Conservation (phyloP, 2,329 filamentous ascomycete genomes). For the Botrytis porri region DNA sequence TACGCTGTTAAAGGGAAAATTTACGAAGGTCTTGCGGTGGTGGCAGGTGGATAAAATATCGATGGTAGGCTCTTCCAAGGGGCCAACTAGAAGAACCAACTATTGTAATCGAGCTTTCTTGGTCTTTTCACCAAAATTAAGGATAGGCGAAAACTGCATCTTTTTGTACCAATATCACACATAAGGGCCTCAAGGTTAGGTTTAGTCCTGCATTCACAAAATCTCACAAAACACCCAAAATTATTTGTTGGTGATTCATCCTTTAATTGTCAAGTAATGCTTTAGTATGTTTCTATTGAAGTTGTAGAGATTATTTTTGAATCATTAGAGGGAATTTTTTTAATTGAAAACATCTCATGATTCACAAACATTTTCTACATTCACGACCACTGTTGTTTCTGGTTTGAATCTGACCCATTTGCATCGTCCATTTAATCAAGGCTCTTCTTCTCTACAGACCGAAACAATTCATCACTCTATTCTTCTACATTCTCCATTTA, state of each 20-base stretch:
- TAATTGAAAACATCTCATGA: background rate
- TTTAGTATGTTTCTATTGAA: background rate
- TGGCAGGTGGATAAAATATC: conserved; percentile 41
- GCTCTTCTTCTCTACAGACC: background rate
- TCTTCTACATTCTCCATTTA: background rate
- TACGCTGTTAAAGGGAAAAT: conserved; percentile 87
- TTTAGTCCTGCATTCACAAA: background rate
- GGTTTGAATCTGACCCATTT: background rate
- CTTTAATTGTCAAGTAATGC: background rate
- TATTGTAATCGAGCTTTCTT: conserved; percentile 3
- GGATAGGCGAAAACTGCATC: conserved; percentile 17
- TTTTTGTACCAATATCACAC: conserved; percentile 10
- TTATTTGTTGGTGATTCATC: background rate
- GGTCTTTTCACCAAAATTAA: background rate
- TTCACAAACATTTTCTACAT: background rate
- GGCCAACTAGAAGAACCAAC: too few species aligned
- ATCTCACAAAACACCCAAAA: background rate
- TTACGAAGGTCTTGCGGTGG: conserved; percentile 89
- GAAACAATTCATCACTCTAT: background rate
- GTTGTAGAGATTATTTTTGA: background rate
- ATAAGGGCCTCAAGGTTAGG: conserved; percentile 11
- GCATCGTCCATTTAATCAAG: background rate
- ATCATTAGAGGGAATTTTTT: background rate
- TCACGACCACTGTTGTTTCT: background rate
- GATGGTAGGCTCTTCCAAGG: background rate